Evolutionary conservation across 306 rosid genomes (phyloP).

Genomic region (Vigna mungo): DNA sequence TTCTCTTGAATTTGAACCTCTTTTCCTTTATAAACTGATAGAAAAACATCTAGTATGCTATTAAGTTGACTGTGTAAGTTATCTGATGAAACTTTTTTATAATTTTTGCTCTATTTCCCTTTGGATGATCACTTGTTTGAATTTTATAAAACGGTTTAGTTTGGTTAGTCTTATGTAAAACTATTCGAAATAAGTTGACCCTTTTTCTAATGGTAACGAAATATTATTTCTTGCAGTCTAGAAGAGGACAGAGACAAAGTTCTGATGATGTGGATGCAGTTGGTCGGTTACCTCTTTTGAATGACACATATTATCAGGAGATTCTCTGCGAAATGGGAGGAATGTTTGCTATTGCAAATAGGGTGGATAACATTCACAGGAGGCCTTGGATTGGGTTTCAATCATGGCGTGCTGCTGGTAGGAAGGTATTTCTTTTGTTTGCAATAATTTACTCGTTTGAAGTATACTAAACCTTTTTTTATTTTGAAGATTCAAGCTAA

Average conservation of each 20-base stretch:
- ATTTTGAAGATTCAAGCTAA: background rate
- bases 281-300: conserved; percentile 76
- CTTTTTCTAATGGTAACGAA: conserved; percentile 23
- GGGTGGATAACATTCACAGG: conserved; percentile 79
- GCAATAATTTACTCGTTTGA: background rate
- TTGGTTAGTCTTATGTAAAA: conserved; percentile 30
- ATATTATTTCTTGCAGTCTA: conserved; percentile 70
- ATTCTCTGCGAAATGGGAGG: conserved; percentile 95
- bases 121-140: conserved; percentile 33
- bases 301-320: conserved; percentile 70
- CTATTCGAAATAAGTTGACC: conserved; percentile 26
- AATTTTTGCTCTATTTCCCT: conserved; percentile 36
- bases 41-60: conserved; percentile 15
- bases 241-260: conserved; percentile 71
- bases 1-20: conserved; percentile 36
- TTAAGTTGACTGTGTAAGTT: conserved; percentile 10
- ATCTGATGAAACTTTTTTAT: conserved; percentile 19
- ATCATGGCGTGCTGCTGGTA: conserved; percentile 98
- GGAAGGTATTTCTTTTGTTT: conserved; percentile 76
- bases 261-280: conserved; percentile 96
- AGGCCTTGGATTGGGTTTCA: conserved; percentile 99
- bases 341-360: conserved; percentile 91
- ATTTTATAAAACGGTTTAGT: conserved; percentile 27
- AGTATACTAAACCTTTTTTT: conserved; percentile 14
- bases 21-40: conserved; percentile 14